Percentiles rank a stretch among this genome's conserved stretches.
phyloP scores from a whole-genome alignment of 1,284 basidiomycete species.

The Cutaneotrichosporon sp. region DNA sequence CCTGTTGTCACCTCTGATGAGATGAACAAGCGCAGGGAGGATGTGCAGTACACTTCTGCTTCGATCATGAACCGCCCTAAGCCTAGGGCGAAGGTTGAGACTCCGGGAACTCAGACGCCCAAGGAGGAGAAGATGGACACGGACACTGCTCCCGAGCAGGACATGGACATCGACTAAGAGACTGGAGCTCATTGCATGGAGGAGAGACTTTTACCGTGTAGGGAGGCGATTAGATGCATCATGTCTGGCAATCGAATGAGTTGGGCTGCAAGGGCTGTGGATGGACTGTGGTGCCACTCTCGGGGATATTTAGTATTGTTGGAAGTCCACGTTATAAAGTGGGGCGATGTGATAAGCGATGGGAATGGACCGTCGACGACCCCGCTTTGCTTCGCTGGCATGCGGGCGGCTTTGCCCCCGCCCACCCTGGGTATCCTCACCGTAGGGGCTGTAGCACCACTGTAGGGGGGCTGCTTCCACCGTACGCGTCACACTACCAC shows the following conservation, averaged over 20 bases:
- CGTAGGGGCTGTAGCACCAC: too few relatives aligned
- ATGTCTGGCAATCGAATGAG: background rate
- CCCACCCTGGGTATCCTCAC: too few relatives aligned
- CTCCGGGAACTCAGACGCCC: constrained; percentile 54
- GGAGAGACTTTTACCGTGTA: constrained; percentile 1
- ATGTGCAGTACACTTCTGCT: constrained; percentile 74
- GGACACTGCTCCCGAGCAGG: constrained; percentile 32
- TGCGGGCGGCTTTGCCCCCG: too few relatives aligned
- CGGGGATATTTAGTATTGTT: background rate
- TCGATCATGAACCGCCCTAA: constrained; percentile 82
- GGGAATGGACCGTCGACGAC: too few relatives aligned
- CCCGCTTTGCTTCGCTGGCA: too few relatives aligned
- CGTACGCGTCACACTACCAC: background rate
- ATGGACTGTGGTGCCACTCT: background rate
- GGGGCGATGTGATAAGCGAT: background rate
- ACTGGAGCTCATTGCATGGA: too few relatives aligned
- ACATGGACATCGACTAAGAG: constrained; percentile 49
- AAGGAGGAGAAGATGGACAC: constrained; percentile 62
- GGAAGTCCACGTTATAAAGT: background rate
- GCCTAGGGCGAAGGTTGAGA: constrained; percentile 61
- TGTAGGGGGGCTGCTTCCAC: too few relatives aligned
- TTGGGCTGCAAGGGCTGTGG: too few relatives aligned
- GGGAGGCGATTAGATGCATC: constrained; percentile 8
- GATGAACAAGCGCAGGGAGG: constrained; percentile 80
- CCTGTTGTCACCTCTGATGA: constrained; percentile 73